phyloP scores from a whole-genome alignment of 495 filamentous ascomycete genomes.

The Penicillium paxilli region DNA sequence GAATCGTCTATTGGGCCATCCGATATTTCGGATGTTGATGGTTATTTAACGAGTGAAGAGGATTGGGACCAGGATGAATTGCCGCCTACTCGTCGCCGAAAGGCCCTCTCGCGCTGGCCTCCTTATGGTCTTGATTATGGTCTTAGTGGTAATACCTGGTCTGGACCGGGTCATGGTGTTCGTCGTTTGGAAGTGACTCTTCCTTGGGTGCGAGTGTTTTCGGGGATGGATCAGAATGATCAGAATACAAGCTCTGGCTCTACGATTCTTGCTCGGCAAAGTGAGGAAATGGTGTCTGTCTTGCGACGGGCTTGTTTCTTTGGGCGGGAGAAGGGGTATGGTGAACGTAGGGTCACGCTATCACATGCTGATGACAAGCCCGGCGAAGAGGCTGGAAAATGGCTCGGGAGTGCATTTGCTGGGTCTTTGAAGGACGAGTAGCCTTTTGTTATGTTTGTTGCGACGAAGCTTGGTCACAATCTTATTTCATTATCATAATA shows the following conservation, averaged over 20 bases:
- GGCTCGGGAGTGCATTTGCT: constrained; percentile 22
- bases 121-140: constrained; percentile 42
- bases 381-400: constrained; percentile 16
- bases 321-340: constrained; percentile 37
- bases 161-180: constrained; percentile 14
- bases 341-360: constrained; percentile 30
- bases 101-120: constrained; percentile 41
- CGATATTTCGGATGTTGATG: constrained; percentile 5
- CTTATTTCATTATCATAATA: too few species aligned
- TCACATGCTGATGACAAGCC: not conserved
- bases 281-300: constrained; percentile 39
- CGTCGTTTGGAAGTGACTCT: constrained; percentile 30
- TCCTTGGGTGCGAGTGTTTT: constrained; percentile 34
- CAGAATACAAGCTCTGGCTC: not conserved
- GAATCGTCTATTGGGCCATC: not conserved
- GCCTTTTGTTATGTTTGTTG: not conserved
- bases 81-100: constrained; percentile 28
- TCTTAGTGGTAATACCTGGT: constrained; percentile 16
- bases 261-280: constrained; percentile 33
- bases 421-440: constrained; percentile 10
- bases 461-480: not conserved
- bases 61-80: not conserved
- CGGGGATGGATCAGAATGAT: too few species aligned
- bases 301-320: constrained; percentile 45
- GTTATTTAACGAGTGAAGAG: constrained; percentile 6